Conservation (phyloP, 192 early-diverging fungal species). For the Borealophlyctis nickersoniae region DNA sequence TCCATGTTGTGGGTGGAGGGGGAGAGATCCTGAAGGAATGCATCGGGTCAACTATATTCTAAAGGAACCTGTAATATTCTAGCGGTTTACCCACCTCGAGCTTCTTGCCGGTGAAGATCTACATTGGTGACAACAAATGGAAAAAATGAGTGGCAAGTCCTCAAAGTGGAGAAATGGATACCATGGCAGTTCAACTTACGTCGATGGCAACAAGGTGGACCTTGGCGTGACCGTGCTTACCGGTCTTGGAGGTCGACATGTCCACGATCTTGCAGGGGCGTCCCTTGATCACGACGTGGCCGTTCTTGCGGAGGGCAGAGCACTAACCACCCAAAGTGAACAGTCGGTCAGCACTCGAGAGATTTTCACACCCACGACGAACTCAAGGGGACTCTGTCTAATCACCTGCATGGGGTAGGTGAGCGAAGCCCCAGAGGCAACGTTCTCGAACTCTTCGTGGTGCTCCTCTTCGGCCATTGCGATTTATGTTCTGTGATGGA, state of each 20-base stretch:
- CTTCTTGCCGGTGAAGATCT: slow-evolving; percentile 98
- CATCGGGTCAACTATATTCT: no score
- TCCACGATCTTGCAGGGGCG: slow-evolving; percentile 99
- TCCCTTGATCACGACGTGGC: slow-evolving; percentile 96
- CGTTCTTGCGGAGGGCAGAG: slow-evolving; percentile 99
- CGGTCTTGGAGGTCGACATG: slow-evolving; percentile 99
- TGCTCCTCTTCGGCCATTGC: slow-evolving; percentile 32
- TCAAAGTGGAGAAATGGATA: slow-evolving; percentile 10
- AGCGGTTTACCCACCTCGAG: no score
- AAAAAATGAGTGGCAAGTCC: slow-evolving; percentile 8
- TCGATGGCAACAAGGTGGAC: slow-evolving; percentile 91
- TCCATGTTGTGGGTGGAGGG: slow-evolving; percentile 99
- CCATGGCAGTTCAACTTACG: slow-evolving; percentile 24
- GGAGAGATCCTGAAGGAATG: slow-evolving; percentile 97
- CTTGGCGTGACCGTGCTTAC: slow-evolving; percentile 99
- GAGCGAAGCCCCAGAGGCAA: slow-evolving; percentile 79
- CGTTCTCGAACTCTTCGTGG: slow-evolving; percentile 62
- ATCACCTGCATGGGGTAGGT: slow-evolving; percentile 92
- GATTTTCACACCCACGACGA: no score
- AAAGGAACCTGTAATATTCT: no score
- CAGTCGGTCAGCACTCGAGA: not conserved
- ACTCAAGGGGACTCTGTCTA: no score
- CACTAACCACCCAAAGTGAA: slow-evolving; percentile 47
- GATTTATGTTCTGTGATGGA: slow-evolving; percentile 1
- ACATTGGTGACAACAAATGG: slow-evolving; percentile 4